Evolutionary conservation across 75 land plant genomes (phyloP).

Genomic region (Sequoiadendron giganteum): DNA sequence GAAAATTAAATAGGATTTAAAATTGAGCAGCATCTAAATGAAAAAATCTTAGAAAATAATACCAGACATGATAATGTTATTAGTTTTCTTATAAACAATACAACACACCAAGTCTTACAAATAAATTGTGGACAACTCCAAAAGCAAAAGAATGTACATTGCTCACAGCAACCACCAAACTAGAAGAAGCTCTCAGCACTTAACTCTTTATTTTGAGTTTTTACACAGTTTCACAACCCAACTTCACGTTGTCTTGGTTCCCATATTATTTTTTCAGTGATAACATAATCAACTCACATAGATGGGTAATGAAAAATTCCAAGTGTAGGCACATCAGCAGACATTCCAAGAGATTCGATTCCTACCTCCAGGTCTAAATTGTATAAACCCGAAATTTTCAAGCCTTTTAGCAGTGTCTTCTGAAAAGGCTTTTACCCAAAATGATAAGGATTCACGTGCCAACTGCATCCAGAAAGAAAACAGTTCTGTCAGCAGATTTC

Average conservation of each 20-base stretch:
- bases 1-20: neutral
- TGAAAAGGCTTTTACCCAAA: slow-evolving; percentile 98
- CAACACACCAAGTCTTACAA: neutral
- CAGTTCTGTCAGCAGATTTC: neutral
- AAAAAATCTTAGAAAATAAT: neutral
- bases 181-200: neutral
- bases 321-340: neutral
- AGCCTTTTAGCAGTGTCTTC: slow-evolving; percentile 94
- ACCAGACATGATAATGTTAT: neutral
- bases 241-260: neutral
- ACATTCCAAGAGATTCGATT: neutral
- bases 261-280: neutral
- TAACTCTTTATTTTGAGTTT: neutral
- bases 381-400: slow-evolving; percentile 97
- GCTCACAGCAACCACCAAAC: neutral
- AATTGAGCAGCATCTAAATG: neutral
- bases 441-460: slow-evolving; percentile 92
- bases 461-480: slow-evolving; percentile 48
- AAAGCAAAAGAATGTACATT: neutral
- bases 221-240: neutral
- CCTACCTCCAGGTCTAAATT: slow-evolving; percentile 92
- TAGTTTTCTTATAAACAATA: neutral
- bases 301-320: neutral
- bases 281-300: neutral
- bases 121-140: neutral